Conservation (phyloP, 2,329 filamentous ascomycete genomes). For the Trichophyton rubrum region DNA sequence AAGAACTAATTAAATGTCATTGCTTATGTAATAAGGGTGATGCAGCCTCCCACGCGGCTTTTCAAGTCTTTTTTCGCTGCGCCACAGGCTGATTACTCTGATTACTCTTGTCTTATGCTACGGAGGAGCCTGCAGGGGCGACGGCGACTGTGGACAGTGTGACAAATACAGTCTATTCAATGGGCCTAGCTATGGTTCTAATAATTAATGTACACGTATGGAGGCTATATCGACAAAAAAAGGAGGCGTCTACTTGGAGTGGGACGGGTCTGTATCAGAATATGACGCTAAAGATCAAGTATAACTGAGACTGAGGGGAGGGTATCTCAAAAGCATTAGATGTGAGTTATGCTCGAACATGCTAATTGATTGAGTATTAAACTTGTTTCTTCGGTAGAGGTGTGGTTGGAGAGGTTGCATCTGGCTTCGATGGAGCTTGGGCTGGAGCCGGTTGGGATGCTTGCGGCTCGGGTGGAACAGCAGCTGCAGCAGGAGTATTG, state of each 20-base stretch:
- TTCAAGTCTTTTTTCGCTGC: neutral
- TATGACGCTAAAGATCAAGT: neutral
- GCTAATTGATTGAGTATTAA: neutral
- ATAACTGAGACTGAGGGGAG: neutral
- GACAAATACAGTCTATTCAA: neutral
- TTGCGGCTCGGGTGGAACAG: neutral
- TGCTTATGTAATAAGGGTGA: neutral
- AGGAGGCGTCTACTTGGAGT: neutral
- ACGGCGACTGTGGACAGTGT: no score
- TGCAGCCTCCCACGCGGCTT: slow-evolving; percentile 3
- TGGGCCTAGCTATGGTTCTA: neutral
- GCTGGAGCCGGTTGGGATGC: neutral
- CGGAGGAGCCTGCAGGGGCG: neutral
- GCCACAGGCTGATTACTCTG: slow-evolving; percentile 1
- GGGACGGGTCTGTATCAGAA: neutral
- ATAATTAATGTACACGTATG: neutral
- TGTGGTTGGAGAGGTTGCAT: neutral
- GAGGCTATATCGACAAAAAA: neutral
- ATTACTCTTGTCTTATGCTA: neutral
- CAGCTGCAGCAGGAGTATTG: neutral
- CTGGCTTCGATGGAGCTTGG: neutral
- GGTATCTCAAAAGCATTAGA: neutral
- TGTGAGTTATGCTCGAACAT: neutral
- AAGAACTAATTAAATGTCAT: neutral
- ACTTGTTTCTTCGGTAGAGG: neutral